Base-by-base conservation (phyloP, 192 early-diverging fungal genomes). In the Entomortierella beljakovae region DNA sequence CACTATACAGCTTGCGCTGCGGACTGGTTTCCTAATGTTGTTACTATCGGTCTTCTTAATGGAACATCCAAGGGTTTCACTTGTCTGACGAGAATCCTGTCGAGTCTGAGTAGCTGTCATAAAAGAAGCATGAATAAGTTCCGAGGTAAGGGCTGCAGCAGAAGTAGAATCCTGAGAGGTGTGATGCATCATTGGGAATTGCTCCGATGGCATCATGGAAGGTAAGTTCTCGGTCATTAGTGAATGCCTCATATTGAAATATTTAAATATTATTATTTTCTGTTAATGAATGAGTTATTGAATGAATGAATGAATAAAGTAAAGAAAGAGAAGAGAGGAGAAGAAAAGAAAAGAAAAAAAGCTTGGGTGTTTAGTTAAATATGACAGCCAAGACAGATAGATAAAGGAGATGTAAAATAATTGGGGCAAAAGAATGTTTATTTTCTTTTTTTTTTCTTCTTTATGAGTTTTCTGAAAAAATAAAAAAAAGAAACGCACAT, bases 51-150 rank as follows among this genome's bases (percentile, higher is more conserved):
- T n/a, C n/a, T n/a, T n/a, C n/a, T n/a, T n/a, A n/a, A n/a, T n/a
- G n/a, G n/a, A n/a, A n/a, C n/a, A n/a, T n/a, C n/a, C n/a, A 52
- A 18, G 55, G 48, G 20, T 56, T 6, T 22, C 10, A 18, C 5
- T 25, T 15, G 16, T 51, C 18, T 51, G 49, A 6, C 8, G 49
- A 18, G 49, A 25, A 13, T 43, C 10, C 6, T 18, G 49, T 18
- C n/a, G 49, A 51, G 40, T 48, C 11, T 71, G 70, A 4, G 62
- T 42, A 16, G 67, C 74, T 6, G 61, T 67, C 48, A 79, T 67
- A 16, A 79, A 28, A 0, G 74, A 79, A 2, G 74, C 74, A 56
- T 76, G 73, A 34, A 76, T 67, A 64, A 76, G 67, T 18, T 64
- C 61, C 8, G 70, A 64, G 61, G 70, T 64, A 23, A 71, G 49